Conservation (phyloP, 352 stramenopile genomes). For the Pythium insidiosum region DNA sequence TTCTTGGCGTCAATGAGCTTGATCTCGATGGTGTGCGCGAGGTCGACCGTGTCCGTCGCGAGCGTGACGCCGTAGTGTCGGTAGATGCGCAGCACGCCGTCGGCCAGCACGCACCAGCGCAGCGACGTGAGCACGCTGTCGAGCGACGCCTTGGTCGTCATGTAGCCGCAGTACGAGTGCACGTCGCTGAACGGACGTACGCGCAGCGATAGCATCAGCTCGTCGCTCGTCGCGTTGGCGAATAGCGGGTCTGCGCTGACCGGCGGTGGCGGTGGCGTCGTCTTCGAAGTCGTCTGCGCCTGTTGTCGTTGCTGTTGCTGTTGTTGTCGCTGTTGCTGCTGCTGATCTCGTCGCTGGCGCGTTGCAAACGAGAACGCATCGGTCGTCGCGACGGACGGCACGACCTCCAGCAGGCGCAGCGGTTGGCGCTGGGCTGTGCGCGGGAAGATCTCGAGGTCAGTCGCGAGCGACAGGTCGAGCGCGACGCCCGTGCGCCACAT, state of each 20-base stretch:
- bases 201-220: conserved; percentile 26
- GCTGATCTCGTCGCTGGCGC: neutral
- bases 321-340: too few species aligned
- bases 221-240: conserved; percentile 8
- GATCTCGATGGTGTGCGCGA: conserved; percentile 39
- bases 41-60: conserved; percentile 46
- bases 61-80: conserved; percentile 67
- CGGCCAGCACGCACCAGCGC: conserved; percentile 67
- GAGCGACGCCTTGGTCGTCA: conserved; percentile 55
- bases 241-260: conserved; percentile 13
- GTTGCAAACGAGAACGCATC: neutral
- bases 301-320: too few species aligned
- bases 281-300: too few species aligned
- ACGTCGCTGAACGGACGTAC: conserved; percentile 39
- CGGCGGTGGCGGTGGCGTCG: too few species aligned
- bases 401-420: conserved; percentile 24
- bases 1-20: conserved; percentile 26
- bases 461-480: conserved; percentile 29
- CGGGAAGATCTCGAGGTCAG: conserved; percentile 46
- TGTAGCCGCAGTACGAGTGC: conserved; percentile 52
- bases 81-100: conserved; percentile 55
- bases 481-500: conserved; percentile 32
- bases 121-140: conserved; percentile 49
- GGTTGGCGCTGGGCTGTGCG: conserved; percentile 52
- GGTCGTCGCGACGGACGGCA: neutral